Evolutionary conservation across 257 asterid species (phyloP), one percentile per base, ranked within the genome.

Genomic region (Scutellaria galericulata): DNA sequence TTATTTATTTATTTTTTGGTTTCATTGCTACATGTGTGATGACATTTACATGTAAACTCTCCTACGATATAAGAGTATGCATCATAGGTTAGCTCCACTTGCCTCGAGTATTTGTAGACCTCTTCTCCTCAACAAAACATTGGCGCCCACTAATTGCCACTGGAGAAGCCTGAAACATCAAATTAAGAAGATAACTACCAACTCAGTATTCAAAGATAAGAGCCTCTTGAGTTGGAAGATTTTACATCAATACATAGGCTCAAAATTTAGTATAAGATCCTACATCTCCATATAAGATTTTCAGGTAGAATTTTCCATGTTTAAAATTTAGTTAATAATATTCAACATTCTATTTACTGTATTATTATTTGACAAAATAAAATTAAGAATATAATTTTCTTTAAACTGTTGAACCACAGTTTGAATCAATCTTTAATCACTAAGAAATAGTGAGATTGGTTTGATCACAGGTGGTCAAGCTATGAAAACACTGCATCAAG

Each of bases 21-120:
- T 31, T 31, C 5, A 31, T 4, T 31, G 37, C 3, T 31, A 31
- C 37, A 2, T 31, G 37, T 2, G 37, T 31, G 37, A 31, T 31
- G 37, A 31, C 37, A 31, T 31, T 31, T 31, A 31, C 37, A 31
- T 31, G 5, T 31, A 31, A 31, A 24, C 53, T 18, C 18, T 18
- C 56, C 46, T 52, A 4, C 3, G 27, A 10, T 12, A 18, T 39
- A 14, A 7, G 63, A 52, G 46, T 48, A 66, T 2, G 41, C 35
- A 9, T 40, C 41, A 66, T 6, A 60, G 31, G 7, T 48, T 50
- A 48, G 54, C 55, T 52, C 54, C 11, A 83, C 93, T 82, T 84
- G 72, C 97, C 98, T 90, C 91, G 86, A 18, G 95, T 79, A 75
- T 82, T 82, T 24, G 98, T 90, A n/a, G 98, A 93, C 84, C 88